Base-by-base conservation (phyloP, 768 basidiomycete genomes). In the Lactifluus subvellereus region DNA sequence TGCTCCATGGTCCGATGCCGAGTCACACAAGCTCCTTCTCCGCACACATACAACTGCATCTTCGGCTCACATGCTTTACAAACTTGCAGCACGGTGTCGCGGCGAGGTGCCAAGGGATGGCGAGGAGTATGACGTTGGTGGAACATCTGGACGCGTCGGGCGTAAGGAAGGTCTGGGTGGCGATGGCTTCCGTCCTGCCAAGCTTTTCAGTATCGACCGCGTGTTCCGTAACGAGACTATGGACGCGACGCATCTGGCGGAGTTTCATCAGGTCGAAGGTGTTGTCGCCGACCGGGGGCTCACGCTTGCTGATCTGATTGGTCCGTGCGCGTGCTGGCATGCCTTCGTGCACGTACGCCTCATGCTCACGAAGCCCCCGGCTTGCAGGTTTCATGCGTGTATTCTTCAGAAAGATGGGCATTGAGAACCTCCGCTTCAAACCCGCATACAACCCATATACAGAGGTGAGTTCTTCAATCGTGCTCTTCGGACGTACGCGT, bases 191-290 rank as follows among this genome's bases (percentile, higher is more conserved):
- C 80, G 86, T 62, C 91, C 94, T 6, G 91, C 91, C 42, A 97
- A 98, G 71, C 72, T 97, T 66, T 99, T 98, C 83, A 94, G 91
- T 68, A 98, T 99, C 67, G 97, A 99, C 74, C 82, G 97, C 50
- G 97, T 99, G 22, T 99, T 98, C 87, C 82, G 97, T 72, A 99
- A 99, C 70, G 97, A 99, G 75, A 92, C 97, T 0, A 91, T 92
- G 82, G 97, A 99, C 74, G 94, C 94, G 50, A 99, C 97, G 18
- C 97, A 99, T 79, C 71, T 99, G 66, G 97, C 97, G 4, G 97
- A 99, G 75, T 99, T 99, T 80, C 96, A 98, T 73, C 97, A 99
- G 76, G 97, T 99, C n/a, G 97, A 99, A 74, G 97, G 97, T 55
- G 97, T 99, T 51, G 94, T 99, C 32, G 97, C 97, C 10, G 97